Evolutionary conservation across 2,329 filamentous ascomycete genomes (phyloP), one percentile per base, ranked within the genome.

Genomic region (Talaromyces funiculosus): DNA sequence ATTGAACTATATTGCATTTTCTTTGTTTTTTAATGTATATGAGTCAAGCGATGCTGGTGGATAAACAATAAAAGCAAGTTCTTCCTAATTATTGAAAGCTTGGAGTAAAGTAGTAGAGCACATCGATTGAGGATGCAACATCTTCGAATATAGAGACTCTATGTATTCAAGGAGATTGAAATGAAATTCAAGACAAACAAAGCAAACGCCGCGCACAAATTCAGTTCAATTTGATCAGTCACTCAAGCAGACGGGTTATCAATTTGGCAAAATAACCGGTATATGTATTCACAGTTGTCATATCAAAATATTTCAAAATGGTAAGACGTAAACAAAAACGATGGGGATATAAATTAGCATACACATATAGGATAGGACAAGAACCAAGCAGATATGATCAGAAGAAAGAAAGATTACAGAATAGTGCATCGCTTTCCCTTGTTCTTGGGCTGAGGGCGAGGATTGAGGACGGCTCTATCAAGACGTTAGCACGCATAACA

Each of bases 371-470:
- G 22, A 53, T 26, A 20, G 16, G 10, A 22, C 31, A 14, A 42
- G 38, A 59, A 53, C 40, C 38, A 33, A 10, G 37, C 22, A 54
- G n/a, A 38, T 38, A 40, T 40, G 29, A 31, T 55, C 37, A 35
- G 24, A 42, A 7, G 22, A 33, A 8, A 14, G 22, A 45, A 33
- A 22, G 37, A 57, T 33, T 57, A 79, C 71, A 80, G 68, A 65
- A 80, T 79, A 62, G 67, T 67, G 69, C 78, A 80, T 69, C 75
- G 78, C 67, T 75, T 78, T 67, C 72, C 74, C 69, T 78, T 79
- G 57, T 74, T 74, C 67, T 77, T 78, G 47, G 74, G 66, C 38
- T 74, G 67, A 29, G 78, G 78, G 60, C 78, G 76, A 45, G 78
- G 78, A 64, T 79, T 80, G 59, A 81, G 72, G 45, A 81, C 78